Evolutionary conservation across 2,329 filamentous ascomycete genomes (phyloP), one percentile per base, ranked within the genome.

Genomic region (Diaporthe sp.): DNA sequence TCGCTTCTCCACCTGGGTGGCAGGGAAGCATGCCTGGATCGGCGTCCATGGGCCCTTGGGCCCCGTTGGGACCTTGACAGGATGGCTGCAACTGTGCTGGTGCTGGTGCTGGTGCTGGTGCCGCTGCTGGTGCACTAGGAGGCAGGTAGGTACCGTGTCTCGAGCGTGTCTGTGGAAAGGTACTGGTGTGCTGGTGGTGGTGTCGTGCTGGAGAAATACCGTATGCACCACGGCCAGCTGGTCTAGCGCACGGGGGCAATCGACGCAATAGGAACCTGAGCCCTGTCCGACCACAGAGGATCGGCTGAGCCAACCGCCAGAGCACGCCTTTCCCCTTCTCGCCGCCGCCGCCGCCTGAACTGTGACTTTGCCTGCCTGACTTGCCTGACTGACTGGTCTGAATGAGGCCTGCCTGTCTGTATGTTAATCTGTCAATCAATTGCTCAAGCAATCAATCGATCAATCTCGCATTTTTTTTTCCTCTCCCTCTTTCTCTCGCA

Each of bases 241-340:
- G 46, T 53, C 46, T 42, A 55, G 46, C 70, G 70, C 70, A 62
- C 58, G 57, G 70, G 57, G 70, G 15, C 62, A 62, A 44, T 72
- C 70, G 70, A 72, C 58, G 70, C 58, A 73, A 65, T 55, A 15
- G 70, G 70, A 73, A 73, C 58, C 58, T 53, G 70, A 65, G 70
- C 70, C 58, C 58, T 62, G 59, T 73, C 46, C 37, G 58, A 61
- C 70, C 68, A 37, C 37, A 62, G 44, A 65, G 70, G 46, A 73
- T 65, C 58, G 70, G 70, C 70, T 73, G 70, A 65, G 58, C 70
- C 70, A 65, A 73, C 70, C 70, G 70, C 58, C 58, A 59, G 46
- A 61, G 57, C 57, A 61, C 58, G 44, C 70, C 44, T 72, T 42
- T 58, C 69, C 70, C 58, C 70, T 73, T 73, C 70, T 73, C 59